A percentile compares a stretch with the other conserved stretches of the same genome.
These are phyloP conservation scores for Diplotaxis tenuifolia DNA, from an alignment of 345 rosid genomes.

Conservation along the genomic window DNA sequence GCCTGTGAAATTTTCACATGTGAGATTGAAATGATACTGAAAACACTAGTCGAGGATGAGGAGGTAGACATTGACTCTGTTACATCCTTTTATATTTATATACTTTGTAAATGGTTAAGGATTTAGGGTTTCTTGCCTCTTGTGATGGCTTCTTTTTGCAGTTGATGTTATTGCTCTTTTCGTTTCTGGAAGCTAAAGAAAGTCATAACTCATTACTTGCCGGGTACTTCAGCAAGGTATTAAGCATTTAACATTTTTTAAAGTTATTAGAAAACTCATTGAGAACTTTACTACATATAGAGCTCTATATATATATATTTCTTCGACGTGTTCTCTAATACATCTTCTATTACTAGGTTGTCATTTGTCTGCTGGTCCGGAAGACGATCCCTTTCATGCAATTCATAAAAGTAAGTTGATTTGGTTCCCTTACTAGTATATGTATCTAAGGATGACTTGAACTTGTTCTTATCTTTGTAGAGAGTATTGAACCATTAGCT, in stretches of 20 bases:
- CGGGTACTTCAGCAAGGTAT: slow-evolving; percentile 97
- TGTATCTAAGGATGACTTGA: slow-evolving; percentile 7
- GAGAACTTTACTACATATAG: neutral
- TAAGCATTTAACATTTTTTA: slow-evolving; percentile 1
- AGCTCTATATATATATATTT: neutral
- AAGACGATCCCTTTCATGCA: slow-evolving; percentile 78
- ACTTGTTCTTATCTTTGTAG: slow-evolving; percentile 1
- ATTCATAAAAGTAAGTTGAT: slow-evolving; percentile 62
- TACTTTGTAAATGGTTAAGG: neutral
- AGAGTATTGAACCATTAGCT: neutral
- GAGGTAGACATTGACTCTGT: slow-evolving; percentile 54
- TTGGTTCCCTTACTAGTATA: slow-evolving; percentile 5
- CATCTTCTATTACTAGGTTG: slow-evolving; percentile 57
- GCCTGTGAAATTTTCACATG: slow-evolving; percentile 94
- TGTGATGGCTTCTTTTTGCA: slow-evolving; percentile 40
- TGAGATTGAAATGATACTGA: slow-evolving; percentile 88
- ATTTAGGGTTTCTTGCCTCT: slow-evolving; percentile 14
- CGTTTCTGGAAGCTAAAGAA: slow-evolving; percentile 70
- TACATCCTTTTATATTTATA: slow-evolving; percentile 3
- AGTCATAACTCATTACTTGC: slow-evolving; percentile 66
- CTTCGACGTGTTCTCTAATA: neutral
- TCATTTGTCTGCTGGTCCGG: slow-evolving; percentile 75
- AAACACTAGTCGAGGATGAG: slow-evolving; percentile 88
- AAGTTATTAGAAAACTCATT: neutral
- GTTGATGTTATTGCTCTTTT: slow-evolving; percentile 85